These are phyloP conservation scores for Carpinus viminea DNA, from an alignment of 306 rosid species.

Conservation along the genomic window DNA sequence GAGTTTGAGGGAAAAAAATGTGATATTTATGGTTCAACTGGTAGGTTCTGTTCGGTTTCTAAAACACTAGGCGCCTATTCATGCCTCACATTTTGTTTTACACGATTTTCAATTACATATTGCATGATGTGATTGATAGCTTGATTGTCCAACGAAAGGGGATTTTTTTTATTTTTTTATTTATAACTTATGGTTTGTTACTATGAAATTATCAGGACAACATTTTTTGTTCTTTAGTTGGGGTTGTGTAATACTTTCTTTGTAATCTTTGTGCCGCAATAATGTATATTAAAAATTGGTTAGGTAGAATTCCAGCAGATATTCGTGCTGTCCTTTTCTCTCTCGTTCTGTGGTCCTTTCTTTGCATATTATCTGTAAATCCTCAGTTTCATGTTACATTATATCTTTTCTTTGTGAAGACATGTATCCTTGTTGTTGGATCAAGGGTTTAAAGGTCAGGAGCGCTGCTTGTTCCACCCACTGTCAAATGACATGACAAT, in stretches of 20 bases:
- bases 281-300: neutral
- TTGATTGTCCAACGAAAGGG: neutral
- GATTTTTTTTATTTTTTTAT: no score
- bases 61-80: neutral
- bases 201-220: neutral
- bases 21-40: neutral
- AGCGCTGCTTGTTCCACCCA: conserved; percentile 87
- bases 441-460: conserved; percentile 72
- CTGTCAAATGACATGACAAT: conserved; percentile 84
- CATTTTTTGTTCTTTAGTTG: neutral
- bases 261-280: neutral
- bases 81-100: neutral
- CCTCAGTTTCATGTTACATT: conserved; percentile 9
- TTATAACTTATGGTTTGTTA: no score
- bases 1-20: neutral
- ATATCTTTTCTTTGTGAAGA: conserved; percentile 45
- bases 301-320: neutral
- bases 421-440: conserved; percentile 88
- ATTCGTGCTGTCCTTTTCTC: neutral
- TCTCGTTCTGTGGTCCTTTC: neutral
- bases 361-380: neutral
- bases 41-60: neutral
- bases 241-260: neutral
- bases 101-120: neutral
- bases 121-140: neutral